Evolutionary conservation across 2,329 filamentous ascomycete genomes (phyloP), one percentile per base, ranked within the genome.

Genomic region (Aspergillus ochraceoroseus): DNA sequence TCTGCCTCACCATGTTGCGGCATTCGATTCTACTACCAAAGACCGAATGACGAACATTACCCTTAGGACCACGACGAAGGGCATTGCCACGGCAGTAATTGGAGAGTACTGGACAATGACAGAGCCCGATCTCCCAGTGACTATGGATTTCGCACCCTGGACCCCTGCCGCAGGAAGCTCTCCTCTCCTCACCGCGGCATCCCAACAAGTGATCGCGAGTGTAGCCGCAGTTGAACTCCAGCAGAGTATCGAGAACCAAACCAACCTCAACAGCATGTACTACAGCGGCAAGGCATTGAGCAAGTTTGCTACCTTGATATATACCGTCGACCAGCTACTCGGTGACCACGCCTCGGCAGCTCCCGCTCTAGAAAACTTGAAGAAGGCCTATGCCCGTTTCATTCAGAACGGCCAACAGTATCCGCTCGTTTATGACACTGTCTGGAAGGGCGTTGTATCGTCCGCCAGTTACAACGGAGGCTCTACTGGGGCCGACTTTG

Each of bases 201-300:
- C 79, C 1, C 78, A 81, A 51, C 60, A 71, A 2, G 67, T 70
- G 2, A 83, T 94, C 41, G 67, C 70, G 23, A 69, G 74, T 1
- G 71, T 81, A 6, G 84, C 87, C 1, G 70, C 74, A n/a, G 75
- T 72, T 13, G 92, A 98, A 61, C 69, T 94, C 1, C 75, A 77
- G 1, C 82, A 92, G 63, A 75, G 88, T 58, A 86, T 95, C 64
- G 64, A 71, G n/a, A 68, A 70, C 0, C 82, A 92, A 56, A 79
- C 80, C 4, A 78, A 92, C 48, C 70, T 86, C 23, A 77, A 90
- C 59, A 94, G 87, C 25, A 89, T 95, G 80, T 96, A 96, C 65
- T 95, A 83, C 63, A 85, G 85, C 52, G 92, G 92, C 53, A 96
- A 90, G 72, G 83, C 80, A 1, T 67, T 92, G 12, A 83, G 81